Evolutionary conservation across 2,329 filamentous ascomycete species (phyloP).

Genomic region (Ophiostoma himal-ulmi): DNA sequence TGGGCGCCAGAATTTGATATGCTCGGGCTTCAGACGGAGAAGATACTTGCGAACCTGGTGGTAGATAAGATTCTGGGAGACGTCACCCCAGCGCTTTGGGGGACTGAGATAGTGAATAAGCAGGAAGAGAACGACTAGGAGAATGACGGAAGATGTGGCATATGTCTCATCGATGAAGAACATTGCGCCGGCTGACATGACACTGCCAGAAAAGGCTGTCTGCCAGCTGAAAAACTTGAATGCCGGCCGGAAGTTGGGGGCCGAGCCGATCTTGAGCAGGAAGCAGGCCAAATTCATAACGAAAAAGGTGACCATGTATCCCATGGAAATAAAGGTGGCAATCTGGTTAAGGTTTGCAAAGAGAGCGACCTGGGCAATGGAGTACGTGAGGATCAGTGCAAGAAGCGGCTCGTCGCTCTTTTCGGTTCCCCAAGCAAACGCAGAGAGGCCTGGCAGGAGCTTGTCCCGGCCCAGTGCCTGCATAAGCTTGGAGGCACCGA

Average conservation of each 20-base stretch:
- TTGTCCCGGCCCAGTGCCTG: slow-evolving; percentile 77
- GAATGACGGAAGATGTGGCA: slow-evolving; percentile 65
- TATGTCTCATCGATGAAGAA: slow-evolving; percentile 84
- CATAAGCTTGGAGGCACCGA: slow-evolving; percentile 76
- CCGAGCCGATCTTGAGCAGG: slow-evolving; percentile 76
- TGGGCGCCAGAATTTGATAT: slow-evolving; percentile 90
- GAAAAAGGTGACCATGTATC: slow-evolving; percentile 80
- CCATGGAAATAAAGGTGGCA: slow-evolving; percentile 84
- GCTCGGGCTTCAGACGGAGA: slow-evolving; percentile 73
- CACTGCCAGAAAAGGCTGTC: slow-evolving; percentile 66
- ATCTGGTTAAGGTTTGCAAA: slow-evolving; percentile 82
- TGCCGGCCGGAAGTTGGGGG: slow-evolving; percentile 80
- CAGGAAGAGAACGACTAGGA: slow-evolving; percentile 71
- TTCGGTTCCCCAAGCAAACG: slow-evolving; percentile 69
- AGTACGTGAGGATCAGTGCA: slow-evolving; percentile 70
- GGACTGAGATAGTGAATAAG: slow-evolving; percentile 81
- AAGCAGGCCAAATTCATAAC: slow-evolving; percentile 86
- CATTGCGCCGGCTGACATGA: slow-evolving; percentile 77
- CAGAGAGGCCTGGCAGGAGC: slow-evolving; percentile 65
- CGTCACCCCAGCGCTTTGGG: slow-evolving; percentile 84
- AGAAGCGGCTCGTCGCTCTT: slow-evolving; percentile 68
- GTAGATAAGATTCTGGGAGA: slow-evolving; percentile 84
- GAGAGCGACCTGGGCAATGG: slow-evolving; percentile 71
- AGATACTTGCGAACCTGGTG: slow-evolving; percentile 81
- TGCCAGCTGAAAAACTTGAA: slow-evolving; percentile 89